Evolutionary conservation across 148 eudicot species (phyloP), one percentile per base, ranked within the genome.

Genomic region (Rhododendron mucronatum): DNA sequence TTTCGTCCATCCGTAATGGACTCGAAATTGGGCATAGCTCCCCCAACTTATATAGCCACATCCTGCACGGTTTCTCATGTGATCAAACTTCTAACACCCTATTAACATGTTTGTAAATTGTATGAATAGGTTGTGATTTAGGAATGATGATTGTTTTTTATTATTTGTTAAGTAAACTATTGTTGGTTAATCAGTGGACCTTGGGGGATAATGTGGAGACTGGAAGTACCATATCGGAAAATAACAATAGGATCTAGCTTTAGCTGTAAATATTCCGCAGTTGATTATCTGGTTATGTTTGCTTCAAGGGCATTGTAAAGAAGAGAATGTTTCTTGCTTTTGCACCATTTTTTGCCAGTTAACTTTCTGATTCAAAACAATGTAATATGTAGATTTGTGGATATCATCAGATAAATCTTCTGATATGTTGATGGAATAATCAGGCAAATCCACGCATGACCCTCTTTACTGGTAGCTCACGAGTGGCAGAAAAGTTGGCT

Each of bases 381-480:
- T 51, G 55, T 47, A 47, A 47, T 47, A 47, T 7, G 15, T 26
- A 35, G 67, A 33, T 82, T 39, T 12, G 45, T 21, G 30, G 78
- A 9, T 47, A 47, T 47, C 9, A 47, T 16, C 61, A 16, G 18
- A 55, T 55, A 16, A 15, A 55, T 16, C 61, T 55, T 55, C 50
- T 55, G 61, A 55, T 55, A 14, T 15, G 20, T 55, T 55, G 20
- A 16, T 83, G 39, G 47, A 83, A 45, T 69, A 69, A 76, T 84
- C 90, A 97, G 99, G 98, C 95, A 89, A 94, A 94, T 71, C 99
- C 99, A 84, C 92, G 96, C 35, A 97, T 97, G 99, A 95, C 98
- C 37, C 98, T 97, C 86, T 97, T 97, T 82, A 97, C 98, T 9
- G 99, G 99, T 74, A 97, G 99, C 88, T 97, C 99, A 67, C 93